Evolutionary conservation across 1,284 basidiomycete species (phyloP), one percentile per base, ranked within the genome.

Genomic region (Cryptococcus sp.): DNA sequence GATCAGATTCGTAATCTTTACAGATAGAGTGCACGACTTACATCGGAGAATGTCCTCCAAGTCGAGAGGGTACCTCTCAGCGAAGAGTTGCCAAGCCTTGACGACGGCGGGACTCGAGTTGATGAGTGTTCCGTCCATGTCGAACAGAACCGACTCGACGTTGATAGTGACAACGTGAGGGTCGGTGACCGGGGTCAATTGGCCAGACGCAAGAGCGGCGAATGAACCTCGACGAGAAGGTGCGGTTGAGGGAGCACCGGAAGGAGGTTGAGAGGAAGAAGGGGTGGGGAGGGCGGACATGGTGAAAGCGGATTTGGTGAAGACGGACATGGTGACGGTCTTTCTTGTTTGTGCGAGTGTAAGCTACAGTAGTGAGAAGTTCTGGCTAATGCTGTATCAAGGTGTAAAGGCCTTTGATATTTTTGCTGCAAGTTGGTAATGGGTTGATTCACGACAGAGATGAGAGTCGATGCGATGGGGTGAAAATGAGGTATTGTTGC

Each of bases 151-250:
- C 31, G 71, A 71, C 60, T 78, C 78, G 67, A 80, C 75, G 60
- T 77, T 73, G 70, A 79, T 78, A 50, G 74, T 71, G 58, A 78
- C 74, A 57, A 78, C 72, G 64, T 78, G 72, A 82, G 84, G 73
- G 87, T 88, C 90, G 27, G 93, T 80, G 3, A 87, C 87, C 0
- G 85, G 82, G 10, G 90, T 87, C 57, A 85, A 86, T 88, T 91
- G 93, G 13, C 69, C 67, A 17, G 66, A 60, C 1, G 69, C 54
- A 31, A 67, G 53, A 41, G 53, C 57, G 41, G 71, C 68, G 58
- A 75, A 72, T 5, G 75, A 75, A 23, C 62, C 57, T 56, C 72
- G 67, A 54, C 72, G 67, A 23, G 74, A 73, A 35, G 31, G 31
- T 8, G 31, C 31, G 31, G 31, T 13, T 35, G 31, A 35, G 41